Percentiles rank a stretch among this genome's conserved stretches.
Evolutionary conservation across 257 asterid genomes (phyloP).

Genomic region (Nicotiana paniculata): DNA sequence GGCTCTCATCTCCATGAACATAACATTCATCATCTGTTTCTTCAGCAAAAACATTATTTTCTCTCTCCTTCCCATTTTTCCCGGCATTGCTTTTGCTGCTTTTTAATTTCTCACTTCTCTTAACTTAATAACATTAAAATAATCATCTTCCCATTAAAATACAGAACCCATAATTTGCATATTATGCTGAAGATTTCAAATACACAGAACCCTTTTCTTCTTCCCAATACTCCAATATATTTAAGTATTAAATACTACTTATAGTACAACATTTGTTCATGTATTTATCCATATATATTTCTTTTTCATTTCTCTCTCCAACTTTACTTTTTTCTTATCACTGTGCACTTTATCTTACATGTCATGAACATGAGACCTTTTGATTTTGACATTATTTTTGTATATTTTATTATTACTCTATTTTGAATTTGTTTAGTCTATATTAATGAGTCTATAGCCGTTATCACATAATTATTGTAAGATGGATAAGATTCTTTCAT

Average conservation of each 20-base stretch:
- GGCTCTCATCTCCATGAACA: conserved; percentile 76
- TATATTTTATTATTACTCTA: neutral
- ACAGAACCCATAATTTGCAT: neutral
- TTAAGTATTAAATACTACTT: neutral
- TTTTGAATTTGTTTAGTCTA: neutral
- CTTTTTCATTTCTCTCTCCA: neutral
- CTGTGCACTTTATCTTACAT: conserved; percentile 3
- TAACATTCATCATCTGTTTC: conserved; percentile 33
- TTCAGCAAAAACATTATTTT: conserved; percentile 19
- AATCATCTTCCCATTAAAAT: neutral
- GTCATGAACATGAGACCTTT: neutral
- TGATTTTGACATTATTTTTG: neutral
- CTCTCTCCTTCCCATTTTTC: conserved; percentile 38
- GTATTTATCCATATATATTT: neutral
- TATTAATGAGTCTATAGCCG: neutral
- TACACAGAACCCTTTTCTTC: neutral
- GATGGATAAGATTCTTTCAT: no score
- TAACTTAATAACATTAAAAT: conserved; percentile 21
- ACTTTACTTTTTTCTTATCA: neutral
- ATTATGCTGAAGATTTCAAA: neutral
- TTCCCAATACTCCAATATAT: neutral
- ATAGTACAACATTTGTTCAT: neutral
- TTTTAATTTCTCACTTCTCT: conserved; percentile 17
- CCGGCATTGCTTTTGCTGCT: conserved; percentile 30
- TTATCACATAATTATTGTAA: neutral